A percentile compares a stretch with the other conserved stretches of the same genome.
phyloP scores from a whole-genome alignment of 768 basidiomycete genomes.

The Mrakia gelida region DNA sequence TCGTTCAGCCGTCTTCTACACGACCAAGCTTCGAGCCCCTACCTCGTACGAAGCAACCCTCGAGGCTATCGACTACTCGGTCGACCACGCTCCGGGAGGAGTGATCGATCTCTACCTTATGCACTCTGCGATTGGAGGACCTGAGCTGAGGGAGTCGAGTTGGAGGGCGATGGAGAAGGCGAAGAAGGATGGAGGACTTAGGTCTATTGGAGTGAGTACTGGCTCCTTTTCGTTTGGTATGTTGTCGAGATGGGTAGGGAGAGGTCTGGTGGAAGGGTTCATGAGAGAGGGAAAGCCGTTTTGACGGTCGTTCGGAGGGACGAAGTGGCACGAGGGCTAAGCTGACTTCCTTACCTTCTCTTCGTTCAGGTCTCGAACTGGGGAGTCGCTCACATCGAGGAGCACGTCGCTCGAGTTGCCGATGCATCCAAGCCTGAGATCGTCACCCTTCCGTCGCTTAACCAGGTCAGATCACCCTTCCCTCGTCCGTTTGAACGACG shows the following conservation, averaged over 20 bases:
- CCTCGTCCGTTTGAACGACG: slow-evolving; percentile 22
- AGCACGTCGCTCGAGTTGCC: slow-evolving; percentile 45
- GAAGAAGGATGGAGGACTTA: slow-evolving; percentile 57
- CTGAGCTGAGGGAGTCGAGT: slow-evolving; percentile 55
- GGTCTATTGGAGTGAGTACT: slow-evolving; percentile 61
- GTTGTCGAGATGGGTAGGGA: no score
- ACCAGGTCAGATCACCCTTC: slow-evolving; percentile 52
- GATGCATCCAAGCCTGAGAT: slow-evolving; percentile 46
- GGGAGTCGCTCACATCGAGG: slow-evolving; percentile 59
- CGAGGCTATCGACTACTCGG: slow-evolving; percentile 54
- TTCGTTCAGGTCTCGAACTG: slow-evolving; percentile 38
- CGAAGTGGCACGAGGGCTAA: background rate
- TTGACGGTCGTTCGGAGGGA: background rate
- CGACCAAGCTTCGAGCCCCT: slow-evolving; percentile 65
- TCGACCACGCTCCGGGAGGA: slow-evolving; percentile 50
- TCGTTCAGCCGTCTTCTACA: slow-evolving; percentile 62
- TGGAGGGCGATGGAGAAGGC: slow-evolving; percentile 66
- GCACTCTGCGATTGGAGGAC: slow-evolving; percentile 58
- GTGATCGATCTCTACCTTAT: slow-evolving; percentile 62
- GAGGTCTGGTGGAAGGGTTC: no score
- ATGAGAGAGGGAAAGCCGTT: no score
- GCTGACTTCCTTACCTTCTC: background rate
- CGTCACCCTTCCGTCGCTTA: slow-evolving; percentile 52
- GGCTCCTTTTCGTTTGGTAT: no score
- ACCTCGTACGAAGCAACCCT: slow-evolving; percentile 51